A percentile compares a stretch with the other conserved stretches of the same genome.
phyloP scores from a whole-genome alignment of 2,329 filamentous ascomycete species.

The Trematosphaeria pertusa region DNA sequence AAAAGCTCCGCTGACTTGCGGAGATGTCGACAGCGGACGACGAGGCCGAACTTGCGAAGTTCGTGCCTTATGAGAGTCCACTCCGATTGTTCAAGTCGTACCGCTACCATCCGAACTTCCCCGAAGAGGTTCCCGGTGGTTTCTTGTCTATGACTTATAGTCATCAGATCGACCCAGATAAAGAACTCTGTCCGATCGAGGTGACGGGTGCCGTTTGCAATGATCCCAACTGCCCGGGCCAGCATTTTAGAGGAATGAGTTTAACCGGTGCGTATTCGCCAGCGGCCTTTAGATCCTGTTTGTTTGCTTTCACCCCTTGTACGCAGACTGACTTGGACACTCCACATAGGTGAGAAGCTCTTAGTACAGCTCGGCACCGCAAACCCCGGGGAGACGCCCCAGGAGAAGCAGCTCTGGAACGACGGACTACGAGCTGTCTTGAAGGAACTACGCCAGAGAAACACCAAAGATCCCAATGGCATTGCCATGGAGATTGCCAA shows the following conservation, averaged over 20 bases:
- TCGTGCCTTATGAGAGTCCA: slow-evolving; percentile 79
- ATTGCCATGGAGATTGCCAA: slow-evolving; percentile 49
- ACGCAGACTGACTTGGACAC: slow-evolving; percentile 47
- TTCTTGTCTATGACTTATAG: slow-evolving; percentile 92
- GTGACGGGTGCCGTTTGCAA: slow-evolving; percentile 75
- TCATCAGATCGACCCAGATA: slow-evolving; percentile 81
- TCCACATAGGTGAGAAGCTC: slow-evolving; percentile 70
- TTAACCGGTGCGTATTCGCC: slow-evolving; percentile 72
- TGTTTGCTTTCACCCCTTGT: slow-evolving; percentile 44
- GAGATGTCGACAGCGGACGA: slow-evolving; percentile 21
- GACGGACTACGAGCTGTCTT: slow-evolving; percentile 47
- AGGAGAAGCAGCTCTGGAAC: slow-evolving; percentile 62
- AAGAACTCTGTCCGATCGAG: slow-evolving; percentile 79
- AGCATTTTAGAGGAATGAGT: slow-evolving; percentile 80
- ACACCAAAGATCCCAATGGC: slow-evolving; percentile 47
- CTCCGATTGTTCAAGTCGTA: slow-evolving; percentile 84
- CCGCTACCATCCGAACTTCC: slow-evolving; percentile 84
- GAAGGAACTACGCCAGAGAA: slow-evolving; percentile 44
- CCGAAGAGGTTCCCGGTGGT: slow-evolving; percentile 72
- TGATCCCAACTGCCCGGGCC: slow-evolving; percentile 73
- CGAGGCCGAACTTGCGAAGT: slow-evolving; percentile 38
- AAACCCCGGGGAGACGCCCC: slow-evolving; percentile 66
- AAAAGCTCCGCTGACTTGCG: slow-evolving; percentile 22
- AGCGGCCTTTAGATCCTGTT: slow-evolving; percentile 23
- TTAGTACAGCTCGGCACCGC: slow-evolving; percentile 74